Conservation (phyloP, 2,329 filamentous ascomycete genomes). For the Plenodomus tracheiphilus region DNA sequence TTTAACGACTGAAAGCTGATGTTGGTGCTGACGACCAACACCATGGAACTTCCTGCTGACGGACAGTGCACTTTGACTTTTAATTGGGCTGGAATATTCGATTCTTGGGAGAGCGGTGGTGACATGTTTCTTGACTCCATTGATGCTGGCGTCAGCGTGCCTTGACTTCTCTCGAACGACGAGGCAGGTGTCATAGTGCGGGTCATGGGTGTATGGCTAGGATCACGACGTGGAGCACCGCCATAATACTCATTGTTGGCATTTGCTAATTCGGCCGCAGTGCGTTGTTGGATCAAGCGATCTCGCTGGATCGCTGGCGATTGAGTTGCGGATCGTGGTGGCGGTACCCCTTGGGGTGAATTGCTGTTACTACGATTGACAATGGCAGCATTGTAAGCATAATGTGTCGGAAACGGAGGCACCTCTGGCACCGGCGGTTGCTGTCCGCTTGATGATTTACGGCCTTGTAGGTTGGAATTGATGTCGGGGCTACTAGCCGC, state of each 20-base stretch:
- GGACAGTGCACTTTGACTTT: conserved; percentile 92
- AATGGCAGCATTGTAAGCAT: conserved; percentile 60
- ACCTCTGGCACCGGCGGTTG: conserved; percentile 48
- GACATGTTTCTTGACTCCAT: conserved; percentile 46
- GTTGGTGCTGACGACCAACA: conserved; percentile 93
- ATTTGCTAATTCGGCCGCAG: conserved; percentile 43
- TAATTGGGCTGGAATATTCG: conserved; percentile 69
- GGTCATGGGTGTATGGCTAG: conserved; percentile 28
- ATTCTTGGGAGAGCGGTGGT: conserved; percentile 35
- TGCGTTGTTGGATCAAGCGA: conserved; percentile 50
- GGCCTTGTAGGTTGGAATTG: conserved; percentile 62
- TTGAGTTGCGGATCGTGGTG: conserved; percentile 69
- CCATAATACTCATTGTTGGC: conserved; percentile 44
- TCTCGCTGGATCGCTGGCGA: conserved; percentile 71
- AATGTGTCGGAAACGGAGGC: conserved; percentile 59
- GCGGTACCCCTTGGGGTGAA: conserved; percentile 74
- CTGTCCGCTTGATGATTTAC: conserved; percentile 58
- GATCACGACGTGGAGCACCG: conserved; percentile 36
- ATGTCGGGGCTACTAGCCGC: conserved; percentile 97
- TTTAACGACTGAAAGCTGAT: conserved; percentile 93
- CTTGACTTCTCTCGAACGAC: conserved; percentile 43
- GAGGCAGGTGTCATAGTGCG: conserved; percentile 45
- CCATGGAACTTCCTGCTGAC: conserved; percentile 82
- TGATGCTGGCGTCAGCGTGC: conserved; percentile 42
- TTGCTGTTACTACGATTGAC: conserved; percentile 80